phyloP scores from a whole-genome alignment of 1,284 basidiomycete genomes.

The Takashimella koratensis region DNA sequence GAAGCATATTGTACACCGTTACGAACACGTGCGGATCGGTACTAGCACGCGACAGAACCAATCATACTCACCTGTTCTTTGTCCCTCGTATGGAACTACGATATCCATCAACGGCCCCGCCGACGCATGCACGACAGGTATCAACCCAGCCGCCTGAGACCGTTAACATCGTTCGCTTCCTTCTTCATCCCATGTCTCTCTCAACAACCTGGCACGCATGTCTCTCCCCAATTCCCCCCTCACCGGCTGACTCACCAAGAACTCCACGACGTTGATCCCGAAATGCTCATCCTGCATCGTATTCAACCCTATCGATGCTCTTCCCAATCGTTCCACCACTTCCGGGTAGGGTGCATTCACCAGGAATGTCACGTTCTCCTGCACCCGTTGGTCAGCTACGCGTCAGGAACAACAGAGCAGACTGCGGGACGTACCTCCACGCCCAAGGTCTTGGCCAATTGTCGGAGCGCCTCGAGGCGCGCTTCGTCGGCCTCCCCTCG shows the following conservation, averaged over 20 bases:
- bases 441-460: conserved; percentile 60
- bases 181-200: neutral
- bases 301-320: conserved; percentile 79
- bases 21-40: too few species aligned
- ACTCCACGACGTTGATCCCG: conserved; percentile 96
- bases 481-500: conserved; percentile 70
- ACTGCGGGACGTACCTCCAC: conserved; percentile 59
- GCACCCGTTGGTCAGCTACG: conserved; percentile 1
- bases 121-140: conserved; percentile 88
- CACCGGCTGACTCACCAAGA: conserved; percentile 83
- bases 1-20: too few species aligned
- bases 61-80: conserved; percentile 62
- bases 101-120: conserved; percentile 91
- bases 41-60: neutral
- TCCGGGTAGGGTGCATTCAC: conserved; percentile 76
- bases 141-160: conserved; percentile 79
- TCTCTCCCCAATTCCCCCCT: too few species aligned
- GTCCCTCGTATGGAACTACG: conserved; percentile 68
- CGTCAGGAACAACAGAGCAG: neutral
- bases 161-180: neutral
- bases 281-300: conserved; percentile 99
- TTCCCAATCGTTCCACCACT: conserved; percentile 66
- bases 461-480: conserved; percentile 62
- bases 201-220: too few species aligned
- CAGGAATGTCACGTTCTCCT: conserved; percentile 71